Conservation (phyloP, 495 filamentous ascomycete species). For the Acidiella bohemica region DNA sequence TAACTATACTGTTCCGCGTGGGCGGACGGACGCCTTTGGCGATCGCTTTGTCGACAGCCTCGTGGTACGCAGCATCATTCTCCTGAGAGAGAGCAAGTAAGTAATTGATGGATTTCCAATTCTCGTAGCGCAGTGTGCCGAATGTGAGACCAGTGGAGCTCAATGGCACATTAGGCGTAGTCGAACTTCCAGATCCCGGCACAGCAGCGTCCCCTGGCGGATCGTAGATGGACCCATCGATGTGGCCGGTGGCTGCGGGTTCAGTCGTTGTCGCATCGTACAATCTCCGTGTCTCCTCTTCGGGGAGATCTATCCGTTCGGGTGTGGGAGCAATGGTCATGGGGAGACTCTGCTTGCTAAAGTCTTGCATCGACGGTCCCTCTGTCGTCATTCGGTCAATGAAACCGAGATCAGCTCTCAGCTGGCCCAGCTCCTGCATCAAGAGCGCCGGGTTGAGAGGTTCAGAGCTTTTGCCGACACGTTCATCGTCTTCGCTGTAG, state of each 20-base stretch:
- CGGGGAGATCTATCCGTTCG: neutral
- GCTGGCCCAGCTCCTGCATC: conserved; percentile 2
- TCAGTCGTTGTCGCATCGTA: conserved; percentile 29
- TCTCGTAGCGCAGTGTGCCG: conserved; percentile 23
- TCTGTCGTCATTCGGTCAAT: conserved; percentile 7
- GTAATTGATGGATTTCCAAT: conserved; percentile 26
- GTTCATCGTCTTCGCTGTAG: neutral
- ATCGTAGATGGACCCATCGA: neutral
- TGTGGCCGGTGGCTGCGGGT: neutral
- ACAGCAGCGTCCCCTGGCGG: neutral
- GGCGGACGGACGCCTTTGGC: conserved; percentile 7
- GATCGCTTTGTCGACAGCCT: conserved; percentile 17
- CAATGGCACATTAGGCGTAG: neutral
- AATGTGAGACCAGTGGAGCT: conserved; percentile 16
- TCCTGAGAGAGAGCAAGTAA: conserved; percentile 18
- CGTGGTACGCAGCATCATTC: conserved; percentile 6
- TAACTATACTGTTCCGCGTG: too few species aligned
- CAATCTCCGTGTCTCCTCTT: conserved; percentile 16
- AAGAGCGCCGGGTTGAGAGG: neutral
- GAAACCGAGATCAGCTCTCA: conserved; percentile 5
- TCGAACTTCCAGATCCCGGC: neutral
- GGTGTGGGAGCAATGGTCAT: conserved; percentile 8
- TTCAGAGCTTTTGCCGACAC: too few species aligned
- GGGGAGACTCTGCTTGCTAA: conserved; percentile 8
- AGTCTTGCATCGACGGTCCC: conserved; percentile 6